A percentile compares a stretch with the other conserved stretches of the same genome.
phyloP scores from a whole-genome alignment of 108 stramenopile genomes.

The Chaetoceros muelleri region DNA sequence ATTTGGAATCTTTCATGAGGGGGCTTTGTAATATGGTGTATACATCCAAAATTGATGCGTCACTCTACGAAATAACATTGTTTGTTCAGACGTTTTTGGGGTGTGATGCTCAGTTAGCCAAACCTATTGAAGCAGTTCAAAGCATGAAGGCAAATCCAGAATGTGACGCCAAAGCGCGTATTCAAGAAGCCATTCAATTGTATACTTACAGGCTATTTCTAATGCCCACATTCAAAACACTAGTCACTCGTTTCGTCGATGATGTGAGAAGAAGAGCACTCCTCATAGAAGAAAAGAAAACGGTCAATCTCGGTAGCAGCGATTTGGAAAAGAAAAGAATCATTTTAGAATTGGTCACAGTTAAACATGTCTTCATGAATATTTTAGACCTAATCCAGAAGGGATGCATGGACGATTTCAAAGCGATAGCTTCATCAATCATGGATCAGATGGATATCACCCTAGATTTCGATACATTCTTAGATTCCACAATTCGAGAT shows the following conservation, averaged over 20 bases:
- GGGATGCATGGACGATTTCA: conserved; percentile 58
- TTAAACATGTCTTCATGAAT: conserved; percentile 58
- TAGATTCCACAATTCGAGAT: conserved; percentile 56
- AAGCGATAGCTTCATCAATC: conserved; percentile 23
- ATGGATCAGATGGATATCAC: conserved; percentile 2
- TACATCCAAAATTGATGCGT: conserved; percentile 37
- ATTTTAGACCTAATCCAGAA: conserved; percentile 69
- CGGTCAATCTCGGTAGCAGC: conserved; percentile 20
- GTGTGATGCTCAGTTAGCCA: conserved; percentile 26
- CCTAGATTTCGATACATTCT: conserved; percentile 17
- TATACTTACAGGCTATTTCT: conserved; percentile 70
- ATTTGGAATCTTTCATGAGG: conserved; percentile 61
- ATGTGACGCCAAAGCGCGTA: not conserved
- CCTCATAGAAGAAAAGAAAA: conserved; percentile 22
- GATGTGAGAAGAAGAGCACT: conserved; percentile 25
- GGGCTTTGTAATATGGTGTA: conserved; percentile 47
- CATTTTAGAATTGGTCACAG: conserved; percentile 30
- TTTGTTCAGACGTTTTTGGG: conserved; percentile 83
- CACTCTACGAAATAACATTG: conserved; percentile 52
- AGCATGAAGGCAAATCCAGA: conserved; percentile 2
- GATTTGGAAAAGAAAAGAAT: conserved; percentile 12
- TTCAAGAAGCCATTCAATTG: conserved; percentile 42
- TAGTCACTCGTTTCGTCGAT: conserved; percentile 58
- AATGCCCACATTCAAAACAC: conserved; percentile 41
- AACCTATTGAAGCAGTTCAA: conserved; percentile 8